phyloP scores from a whole-genome alignment of 2,329 filamentous ascomycete genomes.

The Magnaporthiopsis rhizophila region DNA sequence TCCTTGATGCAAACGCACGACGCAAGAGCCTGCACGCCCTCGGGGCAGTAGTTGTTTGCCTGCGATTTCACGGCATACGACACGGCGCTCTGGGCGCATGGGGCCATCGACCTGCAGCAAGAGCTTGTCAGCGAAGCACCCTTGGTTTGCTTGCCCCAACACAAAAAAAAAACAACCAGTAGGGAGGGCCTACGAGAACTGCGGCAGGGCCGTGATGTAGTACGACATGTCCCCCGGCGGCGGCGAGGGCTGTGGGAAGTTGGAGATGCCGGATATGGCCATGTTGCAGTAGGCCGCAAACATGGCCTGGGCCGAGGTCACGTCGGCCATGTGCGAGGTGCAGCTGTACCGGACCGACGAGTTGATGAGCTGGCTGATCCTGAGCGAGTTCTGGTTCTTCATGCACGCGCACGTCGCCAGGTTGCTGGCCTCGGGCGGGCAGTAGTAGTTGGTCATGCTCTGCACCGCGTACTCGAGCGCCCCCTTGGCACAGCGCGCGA shows the following conservation, averaged over 20 bases:
- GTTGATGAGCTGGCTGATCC: slow-evolving; percentile 34
- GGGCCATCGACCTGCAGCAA: slow-evolving; percentile 23
- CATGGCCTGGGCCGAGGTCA: slow-evolving; percentile 40
- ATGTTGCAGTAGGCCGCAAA: slow-evolving; percentile 45
- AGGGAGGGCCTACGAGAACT: slow-evolving; percentile 25
- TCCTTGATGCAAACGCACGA: slow-evolving; percentile 45
- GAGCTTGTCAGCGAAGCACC: neutral
- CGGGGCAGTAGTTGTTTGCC: slow-evolving; percentile 32
- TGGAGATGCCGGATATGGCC: slow-evolving; percentile 35
- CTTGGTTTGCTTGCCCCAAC: neutral
- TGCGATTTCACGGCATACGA: slow-evolving; percentile 32
- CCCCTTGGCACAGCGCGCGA: slow-evolving; percentile 34
- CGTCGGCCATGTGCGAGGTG: slow-evolving; percentile 35
- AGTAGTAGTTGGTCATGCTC: slow-evolving; percentile 22
- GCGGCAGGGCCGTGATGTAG: slow-evolving; percentile 42
- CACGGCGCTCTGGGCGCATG: slow-evolving; percentile 37
- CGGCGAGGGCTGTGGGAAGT: slow-evolving; percentile 34
- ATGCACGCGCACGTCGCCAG: slow-evolving; percentile 43
- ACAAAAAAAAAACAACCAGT: neutral
- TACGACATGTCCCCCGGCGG: slow-evolving; percentile 49
- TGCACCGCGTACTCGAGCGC: slow-evolving; percentile 30
- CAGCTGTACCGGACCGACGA: slow-evolving; percentile 35
- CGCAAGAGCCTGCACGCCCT: slow-evolving; percentile 39
- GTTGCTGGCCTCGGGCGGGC: slow-evolving; percentile 18
- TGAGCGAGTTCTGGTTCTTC: slow-evolving; percentile 39